Evolutionary conservation across 2,329 filamentous ascomycete species (phyloP), one percentile per base, ranked within the genome.

Genomic region (Coniella vitis): DNA sequence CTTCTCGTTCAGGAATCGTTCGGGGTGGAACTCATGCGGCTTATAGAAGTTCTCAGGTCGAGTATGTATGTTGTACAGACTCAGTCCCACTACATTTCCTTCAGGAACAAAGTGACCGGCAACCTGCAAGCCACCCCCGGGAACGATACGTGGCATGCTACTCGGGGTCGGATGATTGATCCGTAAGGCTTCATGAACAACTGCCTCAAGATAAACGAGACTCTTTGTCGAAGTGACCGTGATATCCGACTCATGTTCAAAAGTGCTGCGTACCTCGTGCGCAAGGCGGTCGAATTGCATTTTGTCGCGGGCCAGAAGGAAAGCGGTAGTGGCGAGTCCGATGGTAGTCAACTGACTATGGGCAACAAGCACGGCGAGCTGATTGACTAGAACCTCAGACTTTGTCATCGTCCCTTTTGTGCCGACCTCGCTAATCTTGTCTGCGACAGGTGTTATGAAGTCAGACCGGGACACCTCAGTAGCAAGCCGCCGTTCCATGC

Each of bases 171-270:
- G 49, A 14, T 68, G 67, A 43, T 66, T 69, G 41, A 69, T 55
- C 8, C 69, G 60, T 31, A 71, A 47, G 5, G 58, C 57, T 55
- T 72, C 69, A 4, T 69, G 58, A n/a, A 71, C 54, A 38, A 57
- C 59, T 13, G 68, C 68, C 16, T 57, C 48, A 38, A 70, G 56
- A 43, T 70, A 71, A 0, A 53, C 43, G 0, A 69, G 54, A 5
- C 53, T 51, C 22, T 54, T 49, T 1, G 62, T 57, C 9, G 53
- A 55, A 4, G 55, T 52, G 12, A 65, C 51, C 12, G 55, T 60
- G 47, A 71, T 69, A 3, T 69, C 62, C 0, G 60, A 55, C 34
- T 63, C 58, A 0, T 21, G 52, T 2, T 53, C 36, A 47, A 69
- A 69, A 1, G 57, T 32, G 1, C 49, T 43, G 2, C 67, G 61